A percentile compares a stretch with the other conserved stretches of the same genome.
phyloP scores from a whole-genome alignment of 2,329 filamentous ascomycete species.

The Septoria linicola region DNA sequence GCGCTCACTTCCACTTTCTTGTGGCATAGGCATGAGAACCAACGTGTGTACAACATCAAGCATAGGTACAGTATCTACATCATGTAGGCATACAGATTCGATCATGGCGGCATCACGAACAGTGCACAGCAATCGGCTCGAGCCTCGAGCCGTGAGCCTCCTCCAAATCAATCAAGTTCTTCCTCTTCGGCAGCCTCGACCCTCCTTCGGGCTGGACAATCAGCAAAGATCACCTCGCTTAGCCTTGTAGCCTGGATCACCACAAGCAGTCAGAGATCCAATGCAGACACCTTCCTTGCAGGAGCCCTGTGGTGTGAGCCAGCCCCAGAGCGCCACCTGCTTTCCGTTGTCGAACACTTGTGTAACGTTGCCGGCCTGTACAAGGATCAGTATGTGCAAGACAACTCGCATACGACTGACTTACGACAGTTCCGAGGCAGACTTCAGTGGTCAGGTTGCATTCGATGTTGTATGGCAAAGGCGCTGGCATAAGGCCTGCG shows the following conservation, averaged over 20 bases:
- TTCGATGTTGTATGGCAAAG: slow-evolving; percentile 19
- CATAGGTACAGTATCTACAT: no score
- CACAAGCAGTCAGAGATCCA: slow-evolving; percentile 14
- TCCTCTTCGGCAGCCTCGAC: no score
- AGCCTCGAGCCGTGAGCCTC: no score
- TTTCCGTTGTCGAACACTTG: slow-evolving; percentile 21
- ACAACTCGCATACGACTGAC: neutral
- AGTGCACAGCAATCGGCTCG: no score
- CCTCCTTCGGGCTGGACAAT: neutral
- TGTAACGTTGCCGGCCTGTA: slow-evolving; percentile 17
- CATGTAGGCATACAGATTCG: no score
- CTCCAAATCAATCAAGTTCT: no score
- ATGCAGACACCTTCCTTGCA: slow-evolving; percentile 15
- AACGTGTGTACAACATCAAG: no score
- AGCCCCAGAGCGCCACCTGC: slow-evolving; percentile 19
- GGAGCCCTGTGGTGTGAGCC: slow-evolving; percentile 15
- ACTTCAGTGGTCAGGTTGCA: slow-evolving; percentile 13
- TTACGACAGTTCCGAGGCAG: slow-evolving; percentile 15
- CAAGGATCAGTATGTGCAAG: neutral
- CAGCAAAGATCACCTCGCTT: slow-evolving; percentile 4
- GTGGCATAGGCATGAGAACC: no score
- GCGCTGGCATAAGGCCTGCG: slow-evolving; percentile 7
- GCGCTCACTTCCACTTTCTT: no score
- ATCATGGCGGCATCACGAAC: no score
- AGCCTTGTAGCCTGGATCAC: slow-evolving; percentile 18